These are phyloP conservation scores for Paratinospora sagittata DNA, from an alignment of 164 flowering plant species.

Conservation along the genomic window DNA sequence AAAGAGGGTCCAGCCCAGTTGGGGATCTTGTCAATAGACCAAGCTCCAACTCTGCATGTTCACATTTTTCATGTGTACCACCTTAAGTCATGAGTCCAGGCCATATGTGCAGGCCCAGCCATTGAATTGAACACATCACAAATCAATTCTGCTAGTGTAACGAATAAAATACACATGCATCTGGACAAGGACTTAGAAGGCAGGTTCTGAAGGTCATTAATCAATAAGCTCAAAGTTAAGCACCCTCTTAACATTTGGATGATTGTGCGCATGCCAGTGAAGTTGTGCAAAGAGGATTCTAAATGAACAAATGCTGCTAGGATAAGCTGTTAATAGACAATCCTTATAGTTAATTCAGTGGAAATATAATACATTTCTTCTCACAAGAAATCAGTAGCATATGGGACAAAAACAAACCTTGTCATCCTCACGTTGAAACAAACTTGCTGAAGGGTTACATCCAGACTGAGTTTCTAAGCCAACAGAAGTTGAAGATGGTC, in stretches of 20 bases:
- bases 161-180: too few species aligned
- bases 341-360: background rate
- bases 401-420: slow-evolving; percentile 16
- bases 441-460: slow-evolving; percentile 6
- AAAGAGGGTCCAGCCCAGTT: too few species aligned
- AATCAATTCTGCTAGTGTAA: background rate
- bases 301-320: background rate
- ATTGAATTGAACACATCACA: background rate
- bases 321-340: background rate
- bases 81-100: background rate
- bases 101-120: background rate
- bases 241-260: too few species aligned
- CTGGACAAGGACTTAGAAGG: too few species aligned
- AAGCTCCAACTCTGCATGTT: too few species aligned
- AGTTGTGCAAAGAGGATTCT: too few species aligned
- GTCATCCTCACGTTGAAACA: slow-evolving; percentile 13
- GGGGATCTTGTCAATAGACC: too few species aligned
- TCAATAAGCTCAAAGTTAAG: too few species aligned
- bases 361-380: background rate
- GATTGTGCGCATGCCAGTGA: too few species aligned
- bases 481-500: slow-evolving; percentile 3
- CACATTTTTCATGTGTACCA: background rate
- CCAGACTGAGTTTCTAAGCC: slow-evolving; percentile 13
- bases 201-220: too few species aligned
- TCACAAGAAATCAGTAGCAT: background rate